phyloP scores from a whole-genome alignment of 2,329 filamentous ascomycete genomes.

The Neurospora sp. region DNA sequence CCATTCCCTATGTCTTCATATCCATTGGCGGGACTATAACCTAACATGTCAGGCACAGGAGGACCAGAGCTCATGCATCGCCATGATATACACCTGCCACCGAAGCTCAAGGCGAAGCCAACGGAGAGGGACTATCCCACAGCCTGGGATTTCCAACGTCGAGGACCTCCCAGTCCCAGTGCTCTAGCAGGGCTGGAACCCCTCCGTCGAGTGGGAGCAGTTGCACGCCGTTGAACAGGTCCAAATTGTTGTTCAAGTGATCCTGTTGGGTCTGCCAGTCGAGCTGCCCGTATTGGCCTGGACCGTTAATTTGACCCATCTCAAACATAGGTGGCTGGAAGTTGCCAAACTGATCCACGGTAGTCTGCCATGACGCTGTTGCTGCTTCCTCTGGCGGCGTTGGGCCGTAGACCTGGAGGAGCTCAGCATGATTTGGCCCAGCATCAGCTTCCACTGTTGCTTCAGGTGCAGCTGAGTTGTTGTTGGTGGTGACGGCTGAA shows the following conservation, averaged over 20 bases:
- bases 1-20: neutral
- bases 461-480: neutral
- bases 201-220: slow-evolving; percentile 3
- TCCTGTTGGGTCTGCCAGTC: slow-evolving; percentile 8
- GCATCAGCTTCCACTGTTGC: neutral
- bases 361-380: neutral
- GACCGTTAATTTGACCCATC: neutral
- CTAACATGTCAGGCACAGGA: neutral
- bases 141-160: slow-evolving; percentile 11
- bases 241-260: neutral
- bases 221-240: slow-evolving; percentile 3
- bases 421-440: neutral
- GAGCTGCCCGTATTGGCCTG: slow-evolving; percentile 4
- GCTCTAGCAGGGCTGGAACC: slow-evolving; percentile 9
- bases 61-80: neutral
- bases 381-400: neutral
- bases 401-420: neutral
- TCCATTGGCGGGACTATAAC: neutral
- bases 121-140: slow-evolving; percentile 6
- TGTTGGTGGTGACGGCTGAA: neutral
- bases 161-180: slow-evolving; percentile 15
- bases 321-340: neutral
- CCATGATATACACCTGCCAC: neutral
- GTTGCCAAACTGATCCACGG: neutral
- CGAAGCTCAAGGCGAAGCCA: neutral